Percentiles rank a stretch among this genome's conserved stretches.
These are phyloP conservation scores for Crepidotus variabilis DNA, from an alignment of 768 basidiomycete species.

Conservation along the genomic window DNA sequence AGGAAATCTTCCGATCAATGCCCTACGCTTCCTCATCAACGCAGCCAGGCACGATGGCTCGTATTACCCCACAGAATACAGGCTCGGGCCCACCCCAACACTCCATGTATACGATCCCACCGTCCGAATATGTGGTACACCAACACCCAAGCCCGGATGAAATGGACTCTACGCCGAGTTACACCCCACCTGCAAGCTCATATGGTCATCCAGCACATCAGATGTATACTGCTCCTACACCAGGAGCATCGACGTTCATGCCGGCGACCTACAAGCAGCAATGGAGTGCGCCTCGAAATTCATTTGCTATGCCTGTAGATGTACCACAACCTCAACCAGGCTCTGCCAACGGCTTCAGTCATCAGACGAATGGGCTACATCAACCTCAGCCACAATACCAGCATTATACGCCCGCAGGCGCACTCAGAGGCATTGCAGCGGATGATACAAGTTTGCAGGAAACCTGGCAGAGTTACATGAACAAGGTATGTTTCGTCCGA, in stretches of 20 bases:
- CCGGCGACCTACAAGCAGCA: not conserved
- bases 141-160: constrained; percentile 14
- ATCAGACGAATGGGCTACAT: constrained; percentile 9
- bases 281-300: not conserved
- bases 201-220: constrained; percentile 3
- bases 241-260: not conserved
- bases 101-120: constrained; percentile 26
- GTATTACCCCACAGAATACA: constrained; percentile 3
- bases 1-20: too few species aligned
- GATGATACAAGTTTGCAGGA: constrained; percentile 59
- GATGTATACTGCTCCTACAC: not conserved
- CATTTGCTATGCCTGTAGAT: constrained; percentile 7
- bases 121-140: constrained; percentile 18
- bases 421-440: constrained; percentile 42
- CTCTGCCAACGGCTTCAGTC: too few species aligned
- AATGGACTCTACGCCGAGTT: constrained; percentile 11
- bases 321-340: constrained; percentile 1
- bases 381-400: constrained; percentile 24
- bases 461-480: constrained; percentile 69
- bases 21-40: not conserved
- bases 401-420: constrained; percentile 45
- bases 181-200: constrained; percentile 13
- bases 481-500: constrained; percentile 35
- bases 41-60: constrained; percentile 5
- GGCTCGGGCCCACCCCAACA: constrained; percentile 22